A percentile compares a stretch with the other conserved stretches of the same genome.
Conservation (phyloP, 129 eudicot genomes). For the Flaveria linearis region DNA sequence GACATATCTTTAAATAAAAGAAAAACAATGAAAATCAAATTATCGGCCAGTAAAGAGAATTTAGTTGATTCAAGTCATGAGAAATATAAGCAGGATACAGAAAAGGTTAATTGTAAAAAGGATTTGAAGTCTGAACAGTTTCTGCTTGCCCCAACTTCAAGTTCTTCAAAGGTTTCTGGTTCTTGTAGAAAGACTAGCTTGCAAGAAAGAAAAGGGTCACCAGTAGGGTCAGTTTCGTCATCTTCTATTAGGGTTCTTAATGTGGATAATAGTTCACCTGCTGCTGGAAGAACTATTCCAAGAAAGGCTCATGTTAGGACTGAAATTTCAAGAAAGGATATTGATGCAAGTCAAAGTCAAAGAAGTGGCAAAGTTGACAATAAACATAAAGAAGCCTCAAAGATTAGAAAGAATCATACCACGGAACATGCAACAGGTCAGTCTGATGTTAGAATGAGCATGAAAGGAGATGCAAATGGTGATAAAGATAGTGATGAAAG, state of each 20-base stretch:
- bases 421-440: conserved; percentile 3
- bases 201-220: conserved; percentile 64
- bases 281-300: conserved; percentile 30
- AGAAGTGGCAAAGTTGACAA: conserved; percentile 31
- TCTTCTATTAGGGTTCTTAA: conserved; percentile 53
- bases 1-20: not conserved
- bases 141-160: conserved; percentile 60
- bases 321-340: conserved; percentile 42
- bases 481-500: conserved; percentile 31
- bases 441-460: conserved; percentile 2
- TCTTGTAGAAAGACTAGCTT: conserved; percentile 52
- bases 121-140: conserved; percentile 50
- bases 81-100: conserved; percentile 42
- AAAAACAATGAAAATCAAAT: conserved; percentile 28
- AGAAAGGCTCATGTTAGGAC: conserved; percentile 36
- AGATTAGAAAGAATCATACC: not conserved
- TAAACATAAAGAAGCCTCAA: conserved; percentile 19
- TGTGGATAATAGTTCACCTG: conserved; percentile 32
- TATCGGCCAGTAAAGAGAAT: conserved; percentile 39
- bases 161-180: conserved; percentile 78
- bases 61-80: conserved; percentile 28
- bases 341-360: conserved; percentile 31
- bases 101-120: conserved; percentile 31
- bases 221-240: conserved; percentile 80
- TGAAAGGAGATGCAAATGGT: conserved; percentile 20